These are phyloP conservation scores for Tylopilus plumbeoviolaceoides DNA, from an alignment of 768 basidiomycete species.

Conservation along the genomic window DNA sequence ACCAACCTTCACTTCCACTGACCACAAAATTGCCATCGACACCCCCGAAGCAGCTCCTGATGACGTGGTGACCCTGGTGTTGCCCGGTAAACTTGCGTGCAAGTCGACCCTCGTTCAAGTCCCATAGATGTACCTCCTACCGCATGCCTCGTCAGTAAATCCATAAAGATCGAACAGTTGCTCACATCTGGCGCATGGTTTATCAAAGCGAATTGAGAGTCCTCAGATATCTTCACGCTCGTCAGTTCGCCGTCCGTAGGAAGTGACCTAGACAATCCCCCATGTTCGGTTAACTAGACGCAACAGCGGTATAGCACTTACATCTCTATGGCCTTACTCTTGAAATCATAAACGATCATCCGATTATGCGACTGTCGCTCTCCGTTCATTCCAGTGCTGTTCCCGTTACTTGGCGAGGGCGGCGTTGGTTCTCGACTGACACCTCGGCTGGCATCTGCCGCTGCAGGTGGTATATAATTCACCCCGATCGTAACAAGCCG, in stretches of 20 bases:
- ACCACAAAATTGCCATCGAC: constrained; percentile 83
- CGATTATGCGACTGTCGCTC: constrained; percentile 46
- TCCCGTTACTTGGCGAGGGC: constrained; percentile 31
- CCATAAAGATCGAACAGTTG: constrained; percentile 5
- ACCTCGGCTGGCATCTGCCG: constrained; percentile 21
- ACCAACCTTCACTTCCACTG: constrained; percentile 91
- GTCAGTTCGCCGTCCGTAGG: constrained; percentile 77
- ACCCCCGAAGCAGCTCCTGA: constrained; percentile 93
- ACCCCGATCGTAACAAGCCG: constrained; percentile 85
- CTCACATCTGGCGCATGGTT: constrained; percentile 86
- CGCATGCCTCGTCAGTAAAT: constrained; percentile 10
- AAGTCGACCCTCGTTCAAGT: constrained; percentile 64
- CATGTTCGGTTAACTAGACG: constrained; percentile 6
- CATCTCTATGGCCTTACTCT: constrained; percentile 64
- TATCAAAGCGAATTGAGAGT: constrained; percentile 84
- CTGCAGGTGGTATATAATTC: constrained; percentile 33
- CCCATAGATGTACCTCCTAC: constrained; percentile 89
- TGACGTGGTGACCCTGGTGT: constrained; percentile 76
- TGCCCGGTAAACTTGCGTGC: constrained; percentile 85
- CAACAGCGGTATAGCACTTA: constrained; percentile 38
- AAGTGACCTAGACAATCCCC: constrained; percentile 45
- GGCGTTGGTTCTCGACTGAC: constrained; percentile 35
- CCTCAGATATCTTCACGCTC: constrained; percentile 79
- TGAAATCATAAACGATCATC: constrained; percentile 75
- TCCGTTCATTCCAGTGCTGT: constrained; percentile 31